A percentile compares a stretch with the other conserved stretches of the same genome.
Evolutionary conservation across 2,329 filamentous ascomycete species (phyloP).

Genomic region (Curvularia spicifera): DNA sequence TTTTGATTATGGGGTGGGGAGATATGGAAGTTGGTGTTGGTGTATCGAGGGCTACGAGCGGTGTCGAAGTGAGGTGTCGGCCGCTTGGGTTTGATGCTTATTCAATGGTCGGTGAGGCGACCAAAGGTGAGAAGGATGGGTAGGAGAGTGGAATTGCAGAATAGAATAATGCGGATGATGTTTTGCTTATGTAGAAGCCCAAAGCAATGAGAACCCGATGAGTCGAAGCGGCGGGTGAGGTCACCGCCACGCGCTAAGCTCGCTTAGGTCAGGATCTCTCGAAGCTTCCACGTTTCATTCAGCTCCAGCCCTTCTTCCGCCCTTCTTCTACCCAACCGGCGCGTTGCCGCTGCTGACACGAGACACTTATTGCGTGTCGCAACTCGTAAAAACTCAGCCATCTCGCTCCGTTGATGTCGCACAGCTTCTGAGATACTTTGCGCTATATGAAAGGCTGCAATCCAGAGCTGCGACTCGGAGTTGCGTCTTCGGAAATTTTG

Average conservation of each 20-base stretch:
- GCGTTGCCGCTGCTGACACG: constrained; percentile 13
- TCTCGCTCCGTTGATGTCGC: neutral
- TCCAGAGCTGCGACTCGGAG: neutral
- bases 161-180: constrained; percentile 8
- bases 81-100: constrained; percentile 18
- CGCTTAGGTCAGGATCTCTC: constrained; percentile 23
- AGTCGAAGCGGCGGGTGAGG: constrained; percentile 29
- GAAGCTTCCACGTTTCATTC: constrained; percentile 29
- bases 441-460: neutral
- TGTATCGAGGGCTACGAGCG: constrained; percentile 16
- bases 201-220: constrained; percentile 23
- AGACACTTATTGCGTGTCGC: constrained; percentile 6
- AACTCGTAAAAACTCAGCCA: neutral
- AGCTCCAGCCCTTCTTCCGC: constrained; percentile 17
- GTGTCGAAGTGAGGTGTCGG: constrained; percentile 22
- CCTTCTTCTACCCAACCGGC: constrained; percentile 15
- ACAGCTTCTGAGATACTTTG: neutral
- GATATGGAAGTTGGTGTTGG: constrained; percentile 13
- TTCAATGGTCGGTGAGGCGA: constrained; percentile 18
- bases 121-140: neutral
- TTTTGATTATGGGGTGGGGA: constrained; percentile 39
- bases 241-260: constrained; percentile 31
- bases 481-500: neutral
- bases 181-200: constrained; percentile 23
- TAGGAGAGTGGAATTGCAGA: constrained; percentile 10